Base-by-base conservation (phyloP, 2,329 filamentous ascomycete genomes). In the Elsinoe arachidis region DNA sequence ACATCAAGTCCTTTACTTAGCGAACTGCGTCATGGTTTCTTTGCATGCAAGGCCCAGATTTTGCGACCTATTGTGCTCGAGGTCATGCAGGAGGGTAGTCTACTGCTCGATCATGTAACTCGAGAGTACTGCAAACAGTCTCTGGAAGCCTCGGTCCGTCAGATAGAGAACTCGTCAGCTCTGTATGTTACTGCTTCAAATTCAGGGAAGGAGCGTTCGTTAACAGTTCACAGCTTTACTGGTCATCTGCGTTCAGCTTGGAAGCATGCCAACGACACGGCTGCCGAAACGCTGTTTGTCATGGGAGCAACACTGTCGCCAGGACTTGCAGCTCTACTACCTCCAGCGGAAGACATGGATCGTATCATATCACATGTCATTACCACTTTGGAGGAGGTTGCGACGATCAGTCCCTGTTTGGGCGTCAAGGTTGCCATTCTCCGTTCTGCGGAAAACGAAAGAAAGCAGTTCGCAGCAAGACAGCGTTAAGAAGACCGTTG, bases 271-370 rank as follows among this genome's bases (percentile, higher is more conserved):
- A 78, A 93, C 37, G 90, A 86, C 19, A 88, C 93, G 67, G 86
- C 91, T 19, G 90, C 87, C 5, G 88, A 93, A 70, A 87, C 86
- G 1, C 76, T 93, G 14, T 76, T 93, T 43, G 82, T 93, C 34
- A 92, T 93, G 88, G 88, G 87, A 5, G 87, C 88, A 14, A 90
- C 86, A 14, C 88, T 92, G 83, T 90, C 85, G 7, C 83, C 84
- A 1, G 84, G 84, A 4, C 79, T 92, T 2, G 83, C 81, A 21
- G 79, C 76, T 52, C 83, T 91, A 39, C 75, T 92, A 30, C 77
- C 79, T 7, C 74, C 79, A 1, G 73, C 68, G 61, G 63, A 69
- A 54, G 73, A 83, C 35, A 81, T 91, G 63, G 86, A 91, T 69
- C 78, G 82, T 58, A 89, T 92, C 64, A 88, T 92, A 70, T 84